Percentiles rank a stretch among this genome's conserved stretches.
Evolutionary conservation across 2,329 filamentous ascomycete genomes (phyloP).

Genomic region (Sarocladiaceae sp.): DNA sequence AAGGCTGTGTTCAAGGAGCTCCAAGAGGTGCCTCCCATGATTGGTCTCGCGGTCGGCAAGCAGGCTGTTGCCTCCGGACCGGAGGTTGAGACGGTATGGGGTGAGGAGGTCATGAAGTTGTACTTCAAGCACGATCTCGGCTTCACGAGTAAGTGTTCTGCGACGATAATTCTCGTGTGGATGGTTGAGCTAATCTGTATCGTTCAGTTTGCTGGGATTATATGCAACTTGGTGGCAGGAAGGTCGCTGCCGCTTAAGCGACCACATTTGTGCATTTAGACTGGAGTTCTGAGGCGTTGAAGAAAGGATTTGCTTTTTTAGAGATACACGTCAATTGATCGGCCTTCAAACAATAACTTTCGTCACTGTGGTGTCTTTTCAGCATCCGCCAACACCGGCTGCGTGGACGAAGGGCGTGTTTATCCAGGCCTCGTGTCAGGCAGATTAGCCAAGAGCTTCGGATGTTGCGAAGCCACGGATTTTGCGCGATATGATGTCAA

Average conservation of each 20-base stretch:
- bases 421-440: too few species aligned
- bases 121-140: conserved; percentile 69
- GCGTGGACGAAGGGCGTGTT: too few species aligned
- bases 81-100: conserved; percentile 50
- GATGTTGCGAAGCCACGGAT: too few species aligned
- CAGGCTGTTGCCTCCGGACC: conserved; percentile 62
- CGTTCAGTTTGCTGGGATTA: conserved; percentile 52
- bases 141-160: conserved; percentile 49
- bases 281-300: neutral
- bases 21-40: conserved; percentile 56
- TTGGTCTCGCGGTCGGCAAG: conserved; percentile 68
- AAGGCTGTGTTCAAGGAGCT: conserved; percentile 45
- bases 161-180: neutral
- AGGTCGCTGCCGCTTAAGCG: conserved; percentile 2
- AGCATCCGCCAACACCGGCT: too few species aligned
- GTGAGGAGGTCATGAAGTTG: conserved; percentile 56
- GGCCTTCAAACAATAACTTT: too few species aligned
- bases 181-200: too few species aligned
- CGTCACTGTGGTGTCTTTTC: too few species aligned
- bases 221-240: conserved; percentile 40
- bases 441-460: too few species aligned
- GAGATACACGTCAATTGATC: too few species aligned
- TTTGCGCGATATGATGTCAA: too few species aligned
- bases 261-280: too few species aligned
- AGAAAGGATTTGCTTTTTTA: too few species aligned